These are phyloP conservation scores for Periconia digitata DNA, from an alignment of 2,329 filamentous ascomycete species.

Conservation along the genomic window DNA sequence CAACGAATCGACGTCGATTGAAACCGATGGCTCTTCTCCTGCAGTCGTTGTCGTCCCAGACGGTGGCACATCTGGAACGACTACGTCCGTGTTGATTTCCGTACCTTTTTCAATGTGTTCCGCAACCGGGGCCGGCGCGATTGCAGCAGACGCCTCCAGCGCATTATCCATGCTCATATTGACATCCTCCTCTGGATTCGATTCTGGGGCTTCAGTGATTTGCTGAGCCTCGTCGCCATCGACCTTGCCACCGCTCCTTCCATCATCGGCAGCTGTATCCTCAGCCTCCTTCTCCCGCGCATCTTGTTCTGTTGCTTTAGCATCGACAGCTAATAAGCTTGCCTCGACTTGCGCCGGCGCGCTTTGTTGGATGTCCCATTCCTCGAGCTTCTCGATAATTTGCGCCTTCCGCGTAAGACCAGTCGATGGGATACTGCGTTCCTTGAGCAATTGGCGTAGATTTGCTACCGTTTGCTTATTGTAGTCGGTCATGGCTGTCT, in stretches of 20 bases:
- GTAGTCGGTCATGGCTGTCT: constrained; percentile 44
- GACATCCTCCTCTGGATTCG: neutral
- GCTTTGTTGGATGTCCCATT: constrained; percentile 20
- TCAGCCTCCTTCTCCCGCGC: constrained; percentile 7
- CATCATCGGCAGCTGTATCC: neutral
- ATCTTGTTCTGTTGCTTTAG: constrained; percentile 7
- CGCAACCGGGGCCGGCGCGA: constrained; percentile 10
- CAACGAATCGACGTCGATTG: neutral
- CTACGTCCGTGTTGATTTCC: constrained; percentile 19
- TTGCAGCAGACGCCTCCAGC: neutral
- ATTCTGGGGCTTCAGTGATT: neutral
- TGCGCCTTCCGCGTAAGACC: constrained; percentile 52
- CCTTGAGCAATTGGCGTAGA: constrained; percentile 49
- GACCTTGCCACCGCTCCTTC: too few species aligned
- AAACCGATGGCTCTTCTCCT: too few species aligned
- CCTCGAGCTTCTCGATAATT: constrained; percentile 50
- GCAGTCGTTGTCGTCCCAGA: constrained; percentile 12
- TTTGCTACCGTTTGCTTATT: constrained; percentile 50
- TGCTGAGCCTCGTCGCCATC: neutral
- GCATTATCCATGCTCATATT: neutral
- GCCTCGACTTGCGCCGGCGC: constrained; percentile 12
- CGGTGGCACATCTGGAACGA: constrained; percentile 17
- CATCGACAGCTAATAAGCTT: constrained; percentile 7
- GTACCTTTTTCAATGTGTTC: constrained; percentile 1
- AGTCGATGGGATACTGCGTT: constrained; percentile 48